Base-by-base conservation (phyloP, 129 eudicot species). In the Tagetes erecta region DNA sequence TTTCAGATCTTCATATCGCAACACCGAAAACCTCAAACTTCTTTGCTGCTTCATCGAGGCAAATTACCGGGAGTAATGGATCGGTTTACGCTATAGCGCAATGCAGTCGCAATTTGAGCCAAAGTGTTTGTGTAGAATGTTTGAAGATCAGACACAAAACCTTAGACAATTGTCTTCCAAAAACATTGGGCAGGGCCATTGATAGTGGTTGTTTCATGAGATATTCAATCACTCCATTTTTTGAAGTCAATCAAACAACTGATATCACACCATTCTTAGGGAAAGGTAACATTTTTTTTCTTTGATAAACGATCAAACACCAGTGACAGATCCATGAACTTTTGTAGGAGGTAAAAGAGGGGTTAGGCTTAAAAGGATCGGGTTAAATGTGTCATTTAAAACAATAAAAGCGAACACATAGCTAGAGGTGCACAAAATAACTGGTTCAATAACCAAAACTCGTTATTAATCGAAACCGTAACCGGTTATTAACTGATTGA, bases 121-220 rank as follows among this genome's bases (percentile, higher is more conserved):
- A 46, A 51, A 76, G 74, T 34, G 78, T 80, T 9, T 88, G 94
- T 68, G 75, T 27, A 8, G 83, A 81, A 33, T 88, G 94, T 81
- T 83, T 88, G 64, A 40, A 71, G 40, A 30, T 67, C 57, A 67
- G 72, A 67, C 37, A 11, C 0, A 45, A 12, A 44, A 62, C 79
- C 12, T 56, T 88, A 40, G 38, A 45, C 27, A 70, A 53, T 38
- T 88, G 94, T 60, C 83, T 83, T 38, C 94, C 94, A 6, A 42
- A 63, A 10, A 78, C 85, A 0, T 82, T 78, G 39, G 94, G 88
- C 35, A 78, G 84, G 72, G 86, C 89, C 14, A 41, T 85, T 60
- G 88, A 83, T 56, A 83, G 82, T 4, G 94, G 84, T 50, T 85
- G 94, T 74, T 88, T 85, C 37, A 34, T 88, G 52, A 83, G 90